Evolutionary conservation across 768 basidiomycete species (phyloP).

Genomic region (Sporobolomyces phaffii): DNA sequence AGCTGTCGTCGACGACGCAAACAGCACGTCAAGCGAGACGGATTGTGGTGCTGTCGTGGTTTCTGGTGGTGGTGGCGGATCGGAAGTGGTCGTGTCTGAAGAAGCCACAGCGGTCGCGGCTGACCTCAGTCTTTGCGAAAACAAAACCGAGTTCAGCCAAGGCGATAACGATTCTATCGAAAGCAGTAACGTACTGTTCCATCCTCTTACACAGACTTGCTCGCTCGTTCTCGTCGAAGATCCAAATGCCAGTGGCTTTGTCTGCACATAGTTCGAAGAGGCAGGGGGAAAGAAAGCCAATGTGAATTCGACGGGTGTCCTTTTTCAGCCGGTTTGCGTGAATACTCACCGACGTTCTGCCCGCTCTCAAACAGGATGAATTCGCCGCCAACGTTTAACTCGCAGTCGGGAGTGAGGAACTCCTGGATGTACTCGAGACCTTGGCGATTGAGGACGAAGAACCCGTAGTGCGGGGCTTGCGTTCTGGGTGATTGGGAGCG

Average conservation of each 20-base stretch:
- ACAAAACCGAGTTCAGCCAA: no score
- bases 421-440: constrained; percentile 41
- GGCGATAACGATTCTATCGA: no score
- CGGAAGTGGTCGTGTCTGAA: not conserved
- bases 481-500: no score
- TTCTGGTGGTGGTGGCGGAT: not conserved
- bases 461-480: constrained; percentile 34
- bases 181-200: constrained; percentile 38
- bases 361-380: constrained; percentile 37
- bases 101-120: constrained; percentile 12
- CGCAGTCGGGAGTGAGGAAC: constrained; percentile 35
- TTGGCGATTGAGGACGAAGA: constrained; percentile 41
- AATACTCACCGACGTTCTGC: constrained; percentile 16
- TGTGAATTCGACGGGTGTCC: no score
- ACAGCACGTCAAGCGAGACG: constrained; percentile 40
- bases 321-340: no score
- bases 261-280: constrained; percentile 22
- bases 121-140: constrained; percentile 15
- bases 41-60: constrained; percentile 16
- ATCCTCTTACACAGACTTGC: constrained; percentile 33
- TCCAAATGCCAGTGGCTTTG: constrained; percentile 40
- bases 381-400: constrained; percentile 34
- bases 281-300: no score
- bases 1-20: constrained; percentile 8
- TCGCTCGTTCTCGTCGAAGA: constrained; percentile 40